These are phyloP conservation scores for Malbranchea zuffiana DNA, from an alignment of 2,329 filamentous ascomycete species.

Conservation along the genomic window DNA sequence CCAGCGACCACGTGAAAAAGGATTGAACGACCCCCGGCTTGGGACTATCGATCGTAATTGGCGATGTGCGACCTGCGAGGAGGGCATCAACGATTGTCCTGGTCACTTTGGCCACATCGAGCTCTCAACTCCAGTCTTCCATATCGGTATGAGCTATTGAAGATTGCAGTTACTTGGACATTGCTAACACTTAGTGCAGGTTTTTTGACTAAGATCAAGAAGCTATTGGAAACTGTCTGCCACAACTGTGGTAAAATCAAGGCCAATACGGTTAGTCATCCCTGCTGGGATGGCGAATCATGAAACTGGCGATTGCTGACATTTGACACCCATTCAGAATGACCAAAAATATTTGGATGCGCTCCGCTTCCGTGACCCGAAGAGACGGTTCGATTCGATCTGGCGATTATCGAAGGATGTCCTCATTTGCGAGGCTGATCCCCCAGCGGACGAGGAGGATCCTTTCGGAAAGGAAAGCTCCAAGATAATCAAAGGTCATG, in stretches of 20 bases:
- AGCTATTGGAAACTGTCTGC: constrained; percentile 96
- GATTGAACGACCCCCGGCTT: constrained; percentile 89
- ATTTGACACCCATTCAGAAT: constrained; percentile 46
- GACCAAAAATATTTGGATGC: constrained; percentile 76
- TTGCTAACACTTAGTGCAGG: constrained; percentile 41
- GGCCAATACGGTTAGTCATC: constrained; percentile 91
- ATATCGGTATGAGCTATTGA: constrained; percentile 49
- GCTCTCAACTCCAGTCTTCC: constrained; percentile 89
- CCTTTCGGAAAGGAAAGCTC: constrained; percentile 54
- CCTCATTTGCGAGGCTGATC: constrained; percentile 69
- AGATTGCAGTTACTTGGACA: constrained; percentile 1
- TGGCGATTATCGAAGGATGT: constrained; percentile 89
- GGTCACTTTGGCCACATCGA: constrained; percentile 99
- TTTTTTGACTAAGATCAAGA: constrained; percentile 99
- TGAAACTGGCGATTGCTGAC: constrained; percentile 42
- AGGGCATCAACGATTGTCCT: constrained; percentile 90
- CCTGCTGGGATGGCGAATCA: constrained; percentile 46
- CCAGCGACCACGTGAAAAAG: constrained; percentile 77
- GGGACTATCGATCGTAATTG: constrained; percentile 93
- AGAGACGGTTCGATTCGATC: constrained; percentile 83
- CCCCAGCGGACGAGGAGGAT: constrained; percentile 55
- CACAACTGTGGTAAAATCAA: constrained; percentile 97
- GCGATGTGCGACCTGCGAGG: constrained; percentile 91
- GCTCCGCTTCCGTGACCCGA: constrained; percentile 77
- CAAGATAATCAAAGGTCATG: constrained; percentile 53